phyloP scores from a whole-genome alignment of 1,284 basidiomycete genomes.

The Vanrija sp. region DNA sequence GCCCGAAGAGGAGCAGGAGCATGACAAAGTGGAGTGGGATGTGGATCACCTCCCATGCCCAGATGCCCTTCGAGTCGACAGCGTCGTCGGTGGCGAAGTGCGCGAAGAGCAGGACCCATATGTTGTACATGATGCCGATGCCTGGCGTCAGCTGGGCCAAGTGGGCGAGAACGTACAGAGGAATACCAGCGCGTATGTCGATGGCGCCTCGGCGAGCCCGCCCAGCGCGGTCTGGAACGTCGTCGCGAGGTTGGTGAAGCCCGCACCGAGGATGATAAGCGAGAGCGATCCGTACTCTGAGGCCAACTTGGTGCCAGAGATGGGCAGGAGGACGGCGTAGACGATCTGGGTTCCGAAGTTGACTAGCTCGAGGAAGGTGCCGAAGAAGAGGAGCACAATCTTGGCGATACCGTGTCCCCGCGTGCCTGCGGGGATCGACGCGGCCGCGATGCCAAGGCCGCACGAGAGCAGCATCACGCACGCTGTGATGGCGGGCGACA shows the following conservation, averaged over 20 bases:
- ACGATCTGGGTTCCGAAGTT: constrained; percentile 1
- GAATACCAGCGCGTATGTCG: constrained; percentile 30
- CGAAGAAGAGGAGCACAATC: constrained; percentile 29
- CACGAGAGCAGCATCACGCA: constrained; percentile 6
- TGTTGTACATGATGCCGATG: constrained; percentile 28
- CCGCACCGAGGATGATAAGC: constrained; percentile 34
- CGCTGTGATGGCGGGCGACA: background rate
- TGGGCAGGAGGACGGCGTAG: constrained; percentile 1
- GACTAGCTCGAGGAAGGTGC: constrained; percentile 21
- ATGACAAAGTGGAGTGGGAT: constrained; percentile 12
- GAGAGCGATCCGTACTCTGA: constrained; percentile 32
- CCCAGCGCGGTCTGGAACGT: background rate
- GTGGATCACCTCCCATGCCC: constrained; percentile 24
- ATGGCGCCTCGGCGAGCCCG: background rate
- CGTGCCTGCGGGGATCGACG: constrained; percentile 14
- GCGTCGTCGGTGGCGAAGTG: constrained; percentile 19
- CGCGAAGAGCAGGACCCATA: constrained; percentile 31
- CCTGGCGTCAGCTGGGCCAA: background rate
- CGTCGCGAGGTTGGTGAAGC: constrained; percentile 17
- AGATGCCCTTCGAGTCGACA: constrained; percentile 7
- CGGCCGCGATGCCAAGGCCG: constrained; percentile 15
- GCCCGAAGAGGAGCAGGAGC: constrained; percentile 2
- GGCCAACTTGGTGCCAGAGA: background rate
- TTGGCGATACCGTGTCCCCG: constrained; percentile 11
- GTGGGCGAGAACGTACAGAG: background rate